Evolutionary conservation across 495 filamentous ascomycete genomes (phyloP).

Genomic region (Podospora fimiseda): DNA sequence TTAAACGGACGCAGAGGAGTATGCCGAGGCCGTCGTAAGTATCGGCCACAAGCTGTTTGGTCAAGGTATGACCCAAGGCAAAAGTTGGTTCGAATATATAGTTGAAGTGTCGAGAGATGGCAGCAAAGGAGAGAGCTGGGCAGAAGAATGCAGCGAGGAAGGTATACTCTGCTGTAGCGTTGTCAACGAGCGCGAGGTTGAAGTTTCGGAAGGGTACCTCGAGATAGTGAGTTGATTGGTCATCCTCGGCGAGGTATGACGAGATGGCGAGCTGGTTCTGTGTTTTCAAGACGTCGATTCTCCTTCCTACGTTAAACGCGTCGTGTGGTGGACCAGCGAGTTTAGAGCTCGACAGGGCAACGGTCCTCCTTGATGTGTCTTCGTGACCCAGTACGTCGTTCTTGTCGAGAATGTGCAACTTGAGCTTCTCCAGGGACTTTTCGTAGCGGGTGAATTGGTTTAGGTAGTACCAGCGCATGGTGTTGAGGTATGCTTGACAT

Average conservation of each 20-base stretch:
- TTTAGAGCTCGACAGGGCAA: slow-evolving; percentile 39
- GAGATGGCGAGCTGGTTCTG: slow-evolving; percentile 64
- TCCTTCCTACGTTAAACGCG: slow-evolving; percentile 77
- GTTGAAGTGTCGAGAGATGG: slow-evolving; percentile 60
- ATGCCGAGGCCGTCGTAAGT: slow-evolving; percentile 81
- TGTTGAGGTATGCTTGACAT: slow-evolving; percentile 90
- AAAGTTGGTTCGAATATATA: slow-evolving; percentile 85
- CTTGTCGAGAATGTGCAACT: slow-evolving; percentile 73
- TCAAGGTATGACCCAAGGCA: slow-evolving; percentile 66
- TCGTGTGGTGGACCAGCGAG: slow-evolving; percentile 66
- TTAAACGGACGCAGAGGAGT: slow-evolving; percentile 84
- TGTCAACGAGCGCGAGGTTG: slow-evolving; percentile 89
- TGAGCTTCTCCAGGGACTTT: slow-evolving; percentile 74
- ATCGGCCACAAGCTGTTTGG: slow-evolving; percentile 66
- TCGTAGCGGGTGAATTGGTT: slow-evolving; percentile 88
- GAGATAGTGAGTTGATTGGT: slow-evolving; percentile 74
- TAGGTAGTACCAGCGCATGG: slow-evolving; percentile 97
- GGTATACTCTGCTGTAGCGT: slow-evolving; percentile 88
- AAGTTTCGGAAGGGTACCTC: slow-evolving; percentile 89
- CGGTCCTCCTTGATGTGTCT: slow-evolving; percentile 55
- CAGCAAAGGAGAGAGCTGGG: slow-evolving; percentile 47
- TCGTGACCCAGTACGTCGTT: slow-evolving; percentile 79
- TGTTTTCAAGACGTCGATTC: slow-evolving; percentile 70
- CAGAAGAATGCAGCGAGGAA: slow-evolving; percentile 89
- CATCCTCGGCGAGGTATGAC: slow-evolving; percentile 83